Conservation (phyloP, 352 stramenopile species). For the Phytophthora nicotianae region DNA sequence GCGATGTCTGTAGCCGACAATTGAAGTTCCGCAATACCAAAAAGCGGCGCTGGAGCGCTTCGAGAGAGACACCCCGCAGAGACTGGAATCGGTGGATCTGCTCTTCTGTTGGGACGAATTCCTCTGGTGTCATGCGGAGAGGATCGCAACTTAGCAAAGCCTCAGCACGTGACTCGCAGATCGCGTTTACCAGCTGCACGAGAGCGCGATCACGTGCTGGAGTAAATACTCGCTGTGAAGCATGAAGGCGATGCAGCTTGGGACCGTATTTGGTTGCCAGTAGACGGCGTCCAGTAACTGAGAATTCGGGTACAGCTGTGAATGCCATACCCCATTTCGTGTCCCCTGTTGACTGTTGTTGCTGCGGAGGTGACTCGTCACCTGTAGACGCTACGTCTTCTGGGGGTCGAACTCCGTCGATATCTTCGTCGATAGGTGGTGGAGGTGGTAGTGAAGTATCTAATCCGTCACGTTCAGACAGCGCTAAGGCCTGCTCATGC, state of each 20-base stretch:
- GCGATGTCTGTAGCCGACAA: constrained; percentile 81
- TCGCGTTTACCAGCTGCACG: constrained; percentile 83
- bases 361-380: constrained; percentile 33
- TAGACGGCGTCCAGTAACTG: constrained; percentile 70
- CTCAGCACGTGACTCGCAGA: constrained; percentile 80
- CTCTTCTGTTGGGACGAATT: constrained; percentile 75
- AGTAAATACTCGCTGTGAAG: constrained; percentile 71
- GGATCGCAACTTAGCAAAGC: constrained; percentile 80
- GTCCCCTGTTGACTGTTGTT: constrained; percentile 39
- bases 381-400: constrained; percentile 46
- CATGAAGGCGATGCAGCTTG: constrained; percentile 68
- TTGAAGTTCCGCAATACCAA: constrained; percentile 90
- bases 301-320: constrained; percentile 86
- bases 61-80: constrained; percentile 52
- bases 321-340: constrained; percentile 88
- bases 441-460: constrained; percentile 24
- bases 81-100: constrained; percentile 60
- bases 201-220: constrained; percentile 72
- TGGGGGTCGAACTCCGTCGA: constrained; percentile 48
- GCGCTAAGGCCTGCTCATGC: constrained; percentile 32
- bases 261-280: constrained; percentile 73
- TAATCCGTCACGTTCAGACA: constrained; percentile 22
- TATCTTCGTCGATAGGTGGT: constrained; percentile 29
- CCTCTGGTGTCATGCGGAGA: constrained; percentile 82
- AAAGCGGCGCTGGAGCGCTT: constrained; percentile 76